Evolutionary conservation across 208 protist genomes (phyloP), one percentile per base, ranked within the genome.

Genomic region (Leptomonas seymouri): DNA sequence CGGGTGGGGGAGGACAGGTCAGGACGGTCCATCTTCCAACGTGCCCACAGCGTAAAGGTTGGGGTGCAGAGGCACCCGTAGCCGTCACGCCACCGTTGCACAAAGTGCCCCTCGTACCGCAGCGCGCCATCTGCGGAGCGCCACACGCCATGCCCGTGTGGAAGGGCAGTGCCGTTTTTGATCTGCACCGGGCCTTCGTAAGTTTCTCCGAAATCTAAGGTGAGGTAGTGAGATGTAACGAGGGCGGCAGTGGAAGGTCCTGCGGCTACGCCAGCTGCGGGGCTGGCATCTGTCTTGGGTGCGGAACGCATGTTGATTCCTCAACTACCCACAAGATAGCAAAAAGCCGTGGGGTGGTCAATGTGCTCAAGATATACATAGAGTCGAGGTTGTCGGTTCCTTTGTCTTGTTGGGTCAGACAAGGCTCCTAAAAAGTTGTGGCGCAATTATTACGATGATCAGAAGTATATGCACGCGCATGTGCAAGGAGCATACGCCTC

Each of bases 1-100:
- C 86, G 89, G 16, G 67, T 60, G 11, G 78, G 66, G 23, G 59
- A 79, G 28, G 81, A 62, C 21, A 86, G 49, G 67, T 91, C 86
- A 0, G 90, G 86, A 30, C 83, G 81, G 49, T 95, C 90, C 76
- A 86, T 86, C 27, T 77, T 76, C 90, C 90, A 95, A 21, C 80
- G 79, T 11, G 76, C 82, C 82, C 81, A 95, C 55, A 95, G 66
- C 57, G 75, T 78, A 53, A 81, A 90, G 12, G 61, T 56, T 7
- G 85, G 78, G 14, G 86, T 90, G 50, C 66, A 58, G 41, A 95
- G 62, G 44, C 78, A 68, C 1, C 90, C 90, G 53, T 89, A 84
- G 28, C 90, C 90, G 62, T 95, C 87, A 15, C 90, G 75, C 67
- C 80, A 77, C 20, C 80, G 80, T 42, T 90, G 80, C 27, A 82